These are phyloP conservation scores for Aureobasidium leucospermi DNA, from an alignment of 2,329 filamentous ascomycete genomes.

Conservation along the genomic window DNA sequence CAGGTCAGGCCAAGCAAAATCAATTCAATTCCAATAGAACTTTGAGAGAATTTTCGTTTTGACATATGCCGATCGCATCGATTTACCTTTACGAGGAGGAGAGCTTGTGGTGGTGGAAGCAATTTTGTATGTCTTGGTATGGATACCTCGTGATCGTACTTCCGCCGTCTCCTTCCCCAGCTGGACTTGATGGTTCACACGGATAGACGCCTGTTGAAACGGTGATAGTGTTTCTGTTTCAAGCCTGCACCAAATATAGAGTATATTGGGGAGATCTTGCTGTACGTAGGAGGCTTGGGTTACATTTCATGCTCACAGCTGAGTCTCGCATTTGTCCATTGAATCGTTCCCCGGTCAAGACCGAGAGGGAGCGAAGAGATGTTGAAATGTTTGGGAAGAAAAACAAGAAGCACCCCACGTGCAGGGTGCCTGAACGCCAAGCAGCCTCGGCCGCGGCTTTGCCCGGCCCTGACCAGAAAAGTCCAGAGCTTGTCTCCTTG, in stretches of 20 bases:
- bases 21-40: not conserved
- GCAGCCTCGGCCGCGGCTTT: not conserved
- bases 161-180: not conserved
- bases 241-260: not conserved
- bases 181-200: not conserved
- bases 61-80: not conserved
- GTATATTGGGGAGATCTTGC: not conserved
- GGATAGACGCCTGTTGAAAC: not conserved
- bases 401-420: not conserved
- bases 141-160: not conserved
- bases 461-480: not conserved
- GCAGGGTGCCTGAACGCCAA: not conserved
- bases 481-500: not conserved
- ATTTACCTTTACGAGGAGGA: not conserved
- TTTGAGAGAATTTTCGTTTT: not conserved
- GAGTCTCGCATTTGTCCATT: too few species aligned
- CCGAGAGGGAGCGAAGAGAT: not conserved
- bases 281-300: not conserved
- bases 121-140: not conserved
- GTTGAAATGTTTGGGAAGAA: not conserved
- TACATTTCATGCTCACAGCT: too few species aligned
- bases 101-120: not conserved
- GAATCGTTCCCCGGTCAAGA: not conserved
- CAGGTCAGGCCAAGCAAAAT: not conserved
- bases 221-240: conserved; percentile 5